Percentiles rank a stretch among this genome's conserved stretches.
phyloP scores from a whole-genome alignment of 176 grass and related monocot species.

The Puccinellia tenuiflora region DNA sequence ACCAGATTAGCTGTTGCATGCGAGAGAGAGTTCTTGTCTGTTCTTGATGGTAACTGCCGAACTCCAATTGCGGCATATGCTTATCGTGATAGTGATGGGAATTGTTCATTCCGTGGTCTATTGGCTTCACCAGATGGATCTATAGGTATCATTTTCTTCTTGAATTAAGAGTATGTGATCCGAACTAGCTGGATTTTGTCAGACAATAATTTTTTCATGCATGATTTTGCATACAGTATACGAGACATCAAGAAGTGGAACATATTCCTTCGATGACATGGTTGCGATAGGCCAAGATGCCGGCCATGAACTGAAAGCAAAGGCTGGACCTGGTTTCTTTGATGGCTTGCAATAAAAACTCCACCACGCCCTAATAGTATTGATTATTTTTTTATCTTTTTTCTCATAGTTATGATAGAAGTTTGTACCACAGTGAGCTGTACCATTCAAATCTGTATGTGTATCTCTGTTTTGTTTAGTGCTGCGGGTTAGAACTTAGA shows the following conservation, averaged over 20 bases:
- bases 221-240: conserved; percentile 43
- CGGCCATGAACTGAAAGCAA: conserved; percentile 74
- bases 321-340: conserved; percentile 79
- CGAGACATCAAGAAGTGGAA: conserved; percentile 78
- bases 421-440: conserved; percentile 22
- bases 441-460: conserved; percentile 18
- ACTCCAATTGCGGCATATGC: conserved; percentile 95
- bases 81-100: conserved; percentile 54
- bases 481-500: conserved; percentile 24
- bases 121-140: conserved; percentile 88
- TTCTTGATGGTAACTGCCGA: conserved; percentile 89
- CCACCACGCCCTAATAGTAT: neutral
- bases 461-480: conserved; percentile 19
- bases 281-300: conserved; percentile 90
- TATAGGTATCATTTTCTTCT: conserved; percentile 42
- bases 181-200: neutral
- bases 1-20: conserved; percentile 95
- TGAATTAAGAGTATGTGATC: neutral
- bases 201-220: neutral
- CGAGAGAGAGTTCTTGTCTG: conserved; percentile 86
- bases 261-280: conserved; percentile 70
- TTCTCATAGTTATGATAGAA: conserved; percentile 14
- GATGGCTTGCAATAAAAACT: conserved; percentile 49
- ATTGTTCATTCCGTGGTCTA: conserved; percentile 81
- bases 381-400: neutral